These are phyloP conservation scores for Naganishia onofrii DNA, from an alignment of 768 basidiomycete genomes.

Conservation along the genomic window DNA sequence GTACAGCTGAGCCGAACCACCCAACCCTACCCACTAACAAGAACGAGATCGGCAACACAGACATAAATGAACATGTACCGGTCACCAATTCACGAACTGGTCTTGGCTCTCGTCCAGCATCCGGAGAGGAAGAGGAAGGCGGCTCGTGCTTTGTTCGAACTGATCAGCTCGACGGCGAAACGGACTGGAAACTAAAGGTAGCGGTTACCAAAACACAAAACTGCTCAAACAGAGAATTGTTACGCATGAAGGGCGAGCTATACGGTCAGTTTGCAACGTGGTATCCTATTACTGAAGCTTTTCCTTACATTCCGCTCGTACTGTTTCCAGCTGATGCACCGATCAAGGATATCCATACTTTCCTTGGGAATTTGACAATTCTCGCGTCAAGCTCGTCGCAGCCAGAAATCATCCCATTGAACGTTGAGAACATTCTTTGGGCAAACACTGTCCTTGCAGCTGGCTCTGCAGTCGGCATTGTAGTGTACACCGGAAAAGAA, in stretches of 20 bases:
- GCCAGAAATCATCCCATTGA: constrained; percentile 63
- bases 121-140: constrained; percentile 53
- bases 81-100: background rate
- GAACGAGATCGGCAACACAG: background rate
- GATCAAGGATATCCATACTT: constrained; percentile 93
- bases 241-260: constrained; percentile 75
- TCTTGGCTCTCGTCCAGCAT: background rate
- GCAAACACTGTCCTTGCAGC: constrained; percentile 96
- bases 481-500: constrained; percentile 90
- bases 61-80: background rate
- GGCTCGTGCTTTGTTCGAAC: constrained; percentile 97
- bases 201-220: constrained; percentile 82
- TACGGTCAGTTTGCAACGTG: constrained; percentile 66
- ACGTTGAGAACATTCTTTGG: constrained; percentile 94
- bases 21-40: background rate
- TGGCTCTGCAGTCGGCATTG: constrained; percentile 84
- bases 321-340: constrained; percentile 76
- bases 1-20: background rate
- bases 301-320: background rate
- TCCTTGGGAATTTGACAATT: constrained; percentile 81
- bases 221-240: constrained; percentile 59
- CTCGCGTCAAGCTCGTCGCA: constrained; percentile 33
- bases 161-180: constrained; percentile 97
- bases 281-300: constrained; percentile 5
- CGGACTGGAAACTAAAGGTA: constrained; percentile 95